Evolutionary conservation across 2,329 filamentous ascomycete species (phyloP), one percentile per base, ranked within the genome.

Genomic region (Cordyceps cicadae): DNA sequence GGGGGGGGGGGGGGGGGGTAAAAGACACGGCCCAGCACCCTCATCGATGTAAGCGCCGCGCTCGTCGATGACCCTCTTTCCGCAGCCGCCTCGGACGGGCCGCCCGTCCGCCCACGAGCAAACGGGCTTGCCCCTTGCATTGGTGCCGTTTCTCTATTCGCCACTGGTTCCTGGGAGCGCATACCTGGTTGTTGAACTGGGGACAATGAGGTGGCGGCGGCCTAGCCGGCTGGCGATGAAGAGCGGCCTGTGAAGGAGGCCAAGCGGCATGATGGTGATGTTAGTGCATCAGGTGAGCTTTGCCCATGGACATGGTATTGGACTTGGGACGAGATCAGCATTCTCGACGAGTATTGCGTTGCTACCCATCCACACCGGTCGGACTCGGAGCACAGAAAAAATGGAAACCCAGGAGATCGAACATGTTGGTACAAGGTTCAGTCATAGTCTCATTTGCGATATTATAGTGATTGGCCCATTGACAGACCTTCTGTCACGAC

Each of bases 381-480:
- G 9, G 2, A 9, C 34, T 37, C 34, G 9, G 3, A 11, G 12
- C 34, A 37, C 34, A 37, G 34, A 3, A 37, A 34, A 11, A 37
- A 12, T 37, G 34, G 2, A 3, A 37, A 37, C 2, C 39, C n/a
- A 6, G 17, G 4, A 43, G 17, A 26, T 32, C 50, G 29, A 29
- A 29, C 1, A 29, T 29, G 48, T 45, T 52, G 48, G 29, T 59
- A 53, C 49, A 53, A 59, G 49, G 48, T 60, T 49, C n/a, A 49
- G 53, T 60, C 57, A 60, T 60, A 53, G 57, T 59, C 57, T 60
- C 57, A 54, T 60, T 55, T 55, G 52, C 59, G 34, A 50, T 55
- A 61, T 51, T 54, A 61, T 61, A 55, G 59, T 55, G 59, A 55
- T 11, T 43, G 46, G 59, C 26, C 50, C 45, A 34, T 53, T 49